Evolutionary conservation across 75 land plant species (phyloP), one percentile per base, ranked within the genome.

Genomic region (Cupressus sempervirens): DNA sequence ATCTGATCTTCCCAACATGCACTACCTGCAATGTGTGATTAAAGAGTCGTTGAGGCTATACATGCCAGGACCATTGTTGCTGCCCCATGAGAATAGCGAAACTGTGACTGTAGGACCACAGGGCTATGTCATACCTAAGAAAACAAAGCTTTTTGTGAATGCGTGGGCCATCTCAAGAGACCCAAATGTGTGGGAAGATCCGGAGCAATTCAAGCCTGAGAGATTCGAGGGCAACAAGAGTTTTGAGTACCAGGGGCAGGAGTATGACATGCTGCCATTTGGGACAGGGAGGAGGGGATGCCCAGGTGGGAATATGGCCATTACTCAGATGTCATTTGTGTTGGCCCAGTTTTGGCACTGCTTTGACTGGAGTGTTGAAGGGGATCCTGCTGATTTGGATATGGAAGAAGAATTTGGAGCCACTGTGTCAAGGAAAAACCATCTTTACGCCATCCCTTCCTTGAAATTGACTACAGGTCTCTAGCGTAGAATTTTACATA

Each of bases 211-310:
- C 81, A 35, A 41, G 20, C 85, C 80, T 13, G 80, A 84, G 12
- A 70, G 85, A 40, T 84, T 75, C 34, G 34, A 34, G 77, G 77
- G 35, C 7, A 32, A 12, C 10, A 48, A 48, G 16, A 34, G 3
- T 32, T 29, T 73, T 32, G 75, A 73, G 0, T 13, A 11, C 35
- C 16, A 76, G 1, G 43, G 7, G 38, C 23, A 76, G 15, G 77
- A 75, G 12, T 75, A 34, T 14, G 16, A 30, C 3, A 40, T 85
- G 48, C 53, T 87, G 41, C 88, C 88, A 5, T 87, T 87, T 50
- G 88, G 88, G 8, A 73, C 83, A 14, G 88, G 88, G 16, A 45
- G 88, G 76, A 36, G 88, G 29, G 7, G 58, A 26, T 87, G 88
- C 53, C 88, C 88, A 0, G 89, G 89, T 3, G 40, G 46, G 30